Evolutionary conservation across 306 rosid species (phyloP), one percentile per base, ranked within the genome.

Genomic region (Cucumis sativus): DNA sequence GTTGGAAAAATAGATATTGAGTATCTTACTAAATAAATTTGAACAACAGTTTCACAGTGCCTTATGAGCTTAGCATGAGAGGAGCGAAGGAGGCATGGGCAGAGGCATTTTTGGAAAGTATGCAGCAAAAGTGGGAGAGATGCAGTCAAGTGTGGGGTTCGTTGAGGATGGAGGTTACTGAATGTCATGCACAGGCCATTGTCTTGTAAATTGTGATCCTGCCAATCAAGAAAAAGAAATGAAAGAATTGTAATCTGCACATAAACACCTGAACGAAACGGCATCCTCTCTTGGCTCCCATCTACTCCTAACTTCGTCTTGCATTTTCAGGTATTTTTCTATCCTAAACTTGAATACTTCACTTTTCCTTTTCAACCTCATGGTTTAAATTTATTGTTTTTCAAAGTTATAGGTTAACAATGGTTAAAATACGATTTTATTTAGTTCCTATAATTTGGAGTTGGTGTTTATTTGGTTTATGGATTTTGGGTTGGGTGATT

Each of bases 51-150:
- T 93, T 91, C 88, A 40, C 98, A 2, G 93, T 89, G 85, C 98
- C 98, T 37, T 93, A 84, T 43, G 91, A 85, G 67, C 83, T 91
- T 61, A 93, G 98, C 93, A 76, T 80, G 78, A 78, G 89, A 80
- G 98, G 89, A 85, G 80, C 86, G 74, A 88, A 82, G 66, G 97
- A 93, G 82, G 59, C 84, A 74, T 91, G 98, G 98, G 97, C 90
- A 25, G 84, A 81, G 84, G 82, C 82, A 41, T 88, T 85, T 83
- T 73, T 88, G 81, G 85, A 82, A 81, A 85, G 79, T 39, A 87
- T 91, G 91, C 84, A 75, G 75, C 81, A 83, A 25, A 93, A 88
- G 82, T 87, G 89, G 96, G 95, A 85, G 81, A 88, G 86, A 80
- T 87, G 93, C 85, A 82, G 85, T 66, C 79, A 68, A 72, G 89